Evolutionary conservation across 805 yeast genomes (phyloP), one percentile per base, ranked within the genome.

Genomic region (Ogataea henricii): DNA sequence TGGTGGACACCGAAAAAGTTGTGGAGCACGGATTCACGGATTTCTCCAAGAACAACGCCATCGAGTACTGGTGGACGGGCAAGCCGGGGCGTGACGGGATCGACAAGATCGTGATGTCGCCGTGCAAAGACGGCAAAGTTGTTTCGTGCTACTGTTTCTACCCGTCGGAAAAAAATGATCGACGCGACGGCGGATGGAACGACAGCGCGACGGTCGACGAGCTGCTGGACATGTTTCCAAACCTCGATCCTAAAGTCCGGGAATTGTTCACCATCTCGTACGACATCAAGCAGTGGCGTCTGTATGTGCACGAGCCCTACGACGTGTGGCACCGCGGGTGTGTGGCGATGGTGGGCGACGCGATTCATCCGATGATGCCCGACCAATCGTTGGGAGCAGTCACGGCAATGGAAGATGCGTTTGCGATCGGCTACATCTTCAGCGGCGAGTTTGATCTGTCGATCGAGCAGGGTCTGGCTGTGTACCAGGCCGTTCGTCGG

Each of bases 311-410:
- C 33, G 51, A 58, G 43, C 63, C 62, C 5, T 58, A 52, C 35
- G 56, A 58, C 4, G 53, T 52, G 30, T 62, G 61, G 58, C 39
- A 49, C 21, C 57, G 57, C 40, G 68, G 66, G 3, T 60, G 60
- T 35, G 63, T 67, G 32, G 65, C 55, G 12, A 44, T 68, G 22
- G 46, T 68, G 36, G 73, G 73, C 7, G 73, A 68, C 49, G 62
- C 72, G 1, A 57, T 61, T 32, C 72, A 68, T 42, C 69, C 72
- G 13, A 66, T 66, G 43, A 58, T 68, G 52, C 55, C 58, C 6
- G 57, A 52, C 40, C 59, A 51, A 46, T 57, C 56, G 2, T 35
- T 49, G n/a, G 59, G 59, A 22, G 57, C 56, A 1, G 59, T 54
- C 13, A 41, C 41, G 9, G 51, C 56, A 4, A 50, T 47, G 47